A percentile compares a stretch with the other conserved stretches of the same genome.
phyloP scores from a whole-genome alignment of 805 yeast species.

The Candida palmyrensis region DNA sequence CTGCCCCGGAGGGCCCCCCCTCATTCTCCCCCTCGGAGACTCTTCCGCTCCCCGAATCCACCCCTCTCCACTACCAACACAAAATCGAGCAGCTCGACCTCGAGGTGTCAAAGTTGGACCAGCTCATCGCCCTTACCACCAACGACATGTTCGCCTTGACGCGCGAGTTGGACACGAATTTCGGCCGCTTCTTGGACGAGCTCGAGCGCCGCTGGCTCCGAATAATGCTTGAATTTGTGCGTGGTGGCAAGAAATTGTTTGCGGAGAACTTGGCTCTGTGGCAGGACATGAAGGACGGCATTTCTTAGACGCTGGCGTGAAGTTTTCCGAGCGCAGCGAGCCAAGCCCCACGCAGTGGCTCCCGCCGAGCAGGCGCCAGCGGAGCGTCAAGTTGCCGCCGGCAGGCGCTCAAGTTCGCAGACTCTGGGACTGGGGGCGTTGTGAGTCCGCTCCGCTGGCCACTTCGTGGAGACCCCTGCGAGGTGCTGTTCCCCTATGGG shows the following conservation, averaged over 20 bases:
- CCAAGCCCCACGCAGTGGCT: too few species aligned
- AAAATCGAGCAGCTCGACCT: slow-evolving; percentile 32
- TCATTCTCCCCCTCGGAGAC: slow-evolving; percentile 7
- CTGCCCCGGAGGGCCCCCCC: too few species aligned
- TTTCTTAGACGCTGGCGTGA: slow-evolving; percentile 5
- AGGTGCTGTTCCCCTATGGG: too few species aligned
- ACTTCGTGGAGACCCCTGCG: too few species aligned
- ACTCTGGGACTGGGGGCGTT: too few species aligned
- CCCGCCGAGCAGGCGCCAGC: too few species aligned
- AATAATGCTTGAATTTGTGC: slow-evolving; percentile 33
- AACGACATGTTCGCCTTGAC: slow-evolving; percentile 42
- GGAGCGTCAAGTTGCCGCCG: too few species aligned
- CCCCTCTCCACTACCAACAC: slow-evolving; percentile 11
- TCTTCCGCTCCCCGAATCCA: too few species aligned
- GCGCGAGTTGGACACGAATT: slow-evolving; percentile 36
- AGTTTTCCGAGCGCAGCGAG: too few species aligned
- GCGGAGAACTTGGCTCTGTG: slow-evolving; percentile 26
- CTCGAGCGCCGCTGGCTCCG: slow-evolving; percentile 39
- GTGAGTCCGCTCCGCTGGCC: too few species aligned
- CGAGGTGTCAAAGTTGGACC: slow-evolving; percentile 42
- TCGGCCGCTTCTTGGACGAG: slow-evolving; percentile 27
- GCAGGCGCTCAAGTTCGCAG: too few species aligned
- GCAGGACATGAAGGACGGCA: slow-evolving; percentile 24
- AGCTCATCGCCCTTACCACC: slow-evolving; percentile 39
- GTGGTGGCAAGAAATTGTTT: slow-evolving; percentile 28